Conservation (phyloP, 257 asterid genomes). For the Misopates orontium region DNA sequence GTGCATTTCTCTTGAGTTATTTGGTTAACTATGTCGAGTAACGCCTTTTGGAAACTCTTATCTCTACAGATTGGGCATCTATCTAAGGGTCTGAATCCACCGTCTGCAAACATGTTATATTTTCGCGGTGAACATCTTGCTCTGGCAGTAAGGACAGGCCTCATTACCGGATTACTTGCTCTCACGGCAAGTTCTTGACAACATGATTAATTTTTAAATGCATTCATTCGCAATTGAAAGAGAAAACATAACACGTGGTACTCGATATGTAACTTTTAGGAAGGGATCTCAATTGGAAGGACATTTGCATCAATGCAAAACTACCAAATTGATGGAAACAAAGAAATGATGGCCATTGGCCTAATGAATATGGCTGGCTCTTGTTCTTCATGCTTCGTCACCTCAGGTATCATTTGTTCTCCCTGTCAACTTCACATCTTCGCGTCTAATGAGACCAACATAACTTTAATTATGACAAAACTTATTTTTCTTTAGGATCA, state of each 20-base stretch:
- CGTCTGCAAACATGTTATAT: conserved; percentile 74
- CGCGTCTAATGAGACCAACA: background rate
- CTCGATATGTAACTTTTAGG: conserved; percentile 37
- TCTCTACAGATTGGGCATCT: conserved; percentile 73
- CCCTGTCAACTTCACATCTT: background rate
- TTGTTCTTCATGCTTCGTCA: conserved; percentile 87
- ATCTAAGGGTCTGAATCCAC: conserved; percentile 87
- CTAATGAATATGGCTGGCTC: conserved; percentile 99
- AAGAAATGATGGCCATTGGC: conserved; percentile 99
- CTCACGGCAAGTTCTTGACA: conserved; percentile 61
- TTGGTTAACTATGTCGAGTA: background rate
- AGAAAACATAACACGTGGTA: background rate
- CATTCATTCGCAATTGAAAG: too few species aligned
- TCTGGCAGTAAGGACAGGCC: conserved; percentile 80
- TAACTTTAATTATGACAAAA: background rate
- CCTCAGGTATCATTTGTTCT: conserved; percentile 61
- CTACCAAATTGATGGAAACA: conserved; percentile 96
- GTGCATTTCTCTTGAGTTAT: background rate
- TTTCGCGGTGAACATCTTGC: conserved; percentile 60
- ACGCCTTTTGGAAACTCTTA: background rate
- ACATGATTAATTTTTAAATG: background rate
- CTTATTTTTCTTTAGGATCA: conserved; percentile 51
- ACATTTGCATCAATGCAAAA: conserved; percentile 82
- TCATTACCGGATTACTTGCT: conserved; percentile 82
- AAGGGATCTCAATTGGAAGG: conserved; percentile 96